Evolutionary conservation across 805 yeast genomes (phyloP), one percentile per base, ranked within the genome.

Genomic region (Priceomyces fermenticarens): DNA sequence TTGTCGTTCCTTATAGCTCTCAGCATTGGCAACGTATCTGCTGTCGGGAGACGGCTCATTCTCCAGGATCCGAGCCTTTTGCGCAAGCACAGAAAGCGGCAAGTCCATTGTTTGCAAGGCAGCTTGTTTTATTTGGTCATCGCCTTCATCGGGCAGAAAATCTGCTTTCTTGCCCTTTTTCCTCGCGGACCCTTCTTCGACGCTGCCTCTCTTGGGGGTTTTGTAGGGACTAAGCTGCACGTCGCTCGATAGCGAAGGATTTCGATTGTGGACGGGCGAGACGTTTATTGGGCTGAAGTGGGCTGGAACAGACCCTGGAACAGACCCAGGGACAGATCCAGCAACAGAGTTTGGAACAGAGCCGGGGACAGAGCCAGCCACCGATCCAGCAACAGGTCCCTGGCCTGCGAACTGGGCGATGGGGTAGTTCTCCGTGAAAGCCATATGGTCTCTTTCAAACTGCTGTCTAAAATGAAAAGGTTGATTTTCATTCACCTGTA

Each of bases 1-100:
- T 53, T 80, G 84, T 42, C 79, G 69, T 50, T 83, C 88, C 36
- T 68, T 70, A 17, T 42, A 35, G 3, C 49, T 45, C 25, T 49
- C 55, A 33, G 40, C 41, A 17, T 28, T 33, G 36, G 39, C 33
- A 5, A 23, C 10, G 3, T 42, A 12, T 27, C 35, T 42, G 16
- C 39, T 36, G 3, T 43, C 35, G 16, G 36, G 39, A 7, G 40
- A 32, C 32, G 51, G 57, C 32, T 48, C 59, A 39, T 49, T 53
- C 44, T 76, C 81, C 11, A 72, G 55, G n/a, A 60, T 60, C 45
- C 67, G 67, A n/a, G 77, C 69, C 25, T 67, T 60, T 1, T 60
- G 45, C 0, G 80, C 79, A 41, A 75, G 62, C 23, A 72, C 73
- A 3, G 64, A 50, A 6, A 77, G 56, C 1, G 80, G 71, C 3